phyloP scores from a whole-genome alignment of 192 early-diverging fungal genomes.

The Gamsiella multidivaricata region DNA sequence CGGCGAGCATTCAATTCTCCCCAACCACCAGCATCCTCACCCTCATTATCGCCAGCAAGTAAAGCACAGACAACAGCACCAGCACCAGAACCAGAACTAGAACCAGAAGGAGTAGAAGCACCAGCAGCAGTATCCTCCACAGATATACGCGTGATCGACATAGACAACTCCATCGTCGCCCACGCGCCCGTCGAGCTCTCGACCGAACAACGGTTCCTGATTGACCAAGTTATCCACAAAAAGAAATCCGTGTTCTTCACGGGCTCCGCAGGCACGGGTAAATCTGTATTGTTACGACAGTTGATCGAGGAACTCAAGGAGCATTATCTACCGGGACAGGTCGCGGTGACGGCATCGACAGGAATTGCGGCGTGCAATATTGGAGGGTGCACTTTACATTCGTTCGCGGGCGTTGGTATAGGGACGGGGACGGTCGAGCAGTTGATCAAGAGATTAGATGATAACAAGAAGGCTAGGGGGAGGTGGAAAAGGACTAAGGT shows the following conservation, averaged over 20 bases:
- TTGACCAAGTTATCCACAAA: conserved; percentile 72
- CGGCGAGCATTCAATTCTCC: not conserved
- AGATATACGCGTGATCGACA: too few species aligned
- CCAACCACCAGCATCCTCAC: not conserved
- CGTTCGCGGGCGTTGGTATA: conserved; percentile 72
- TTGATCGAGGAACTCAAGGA: conserved; percentile 57
- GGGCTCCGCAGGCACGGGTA: conserved; percentile 67
- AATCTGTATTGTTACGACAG: conserved; percentile 45
- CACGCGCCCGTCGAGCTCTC: conserved; percentile 46
- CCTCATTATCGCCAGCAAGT: not conserved
- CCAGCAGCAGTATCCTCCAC: not conserved
- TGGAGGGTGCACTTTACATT: conserved; percentile 67
- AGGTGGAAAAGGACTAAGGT: conserved; percentile 72
- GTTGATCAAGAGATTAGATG: conserved; percentile 40
- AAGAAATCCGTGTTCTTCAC: conserved; percentile 70
- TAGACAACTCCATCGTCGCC: not conserved
- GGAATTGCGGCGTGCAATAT: conserved; percentile 73
- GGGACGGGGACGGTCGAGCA: conserved; percentile 54
- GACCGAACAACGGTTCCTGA: conserved; percentile 67
- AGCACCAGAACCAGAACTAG: not conserved
- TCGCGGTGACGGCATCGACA: conserved; percentile 68
- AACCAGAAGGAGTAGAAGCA: not conserved
- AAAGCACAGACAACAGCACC: not conserved
- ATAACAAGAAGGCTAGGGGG: conserved; percentile 23
- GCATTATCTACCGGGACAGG: conserved; percentile 37